These are phyloP conservation scores for Yamadazyma insecticola DNA, from an alignment of 805 yeast species.

Conservation along the genomic window DNA sequence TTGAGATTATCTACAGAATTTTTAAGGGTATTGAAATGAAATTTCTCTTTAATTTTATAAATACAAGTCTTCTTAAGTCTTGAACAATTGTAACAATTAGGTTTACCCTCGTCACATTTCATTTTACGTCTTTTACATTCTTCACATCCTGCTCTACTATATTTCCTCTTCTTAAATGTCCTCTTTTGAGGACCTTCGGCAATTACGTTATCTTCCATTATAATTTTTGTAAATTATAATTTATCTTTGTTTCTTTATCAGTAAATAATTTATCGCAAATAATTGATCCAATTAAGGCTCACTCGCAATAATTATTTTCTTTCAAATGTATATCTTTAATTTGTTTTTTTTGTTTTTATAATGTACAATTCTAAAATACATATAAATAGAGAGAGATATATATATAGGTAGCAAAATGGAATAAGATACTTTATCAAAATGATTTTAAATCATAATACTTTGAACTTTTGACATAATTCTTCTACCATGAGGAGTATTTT, in stretches of 20 bases:
- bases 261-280: no score
- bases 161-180: slow-evolving; percentile 33
- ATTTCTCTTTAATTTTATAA: slow-evolving; percentile 11
- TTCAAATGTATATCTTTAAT: no score
- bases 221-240: no score
- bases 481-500: slow-evolving; percentile 94
- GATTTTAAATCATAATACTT: slow-evolving; percentile 8
- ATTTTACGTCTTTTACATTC: slow-evolving; percentile 42
- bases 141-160: slow-evolving; percentile 37
- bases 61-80: slow-evolving; percentile 28
- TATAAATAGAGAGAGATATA: no score
- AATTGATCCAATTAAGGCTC: no score
- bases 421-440: background rate
- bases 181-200: no score
- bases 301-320: no score
- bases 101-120: slow-evolving; percentile 39
- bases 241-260: no score
- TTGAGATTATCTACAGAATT: no score
- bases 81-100: slow-evolving; percentile 33
- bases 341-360: no score
- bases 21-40: slow-evolving; percentile 1
- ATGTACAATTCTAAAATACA: no score
- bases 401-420: background rate
- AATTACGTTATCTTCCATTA: no score
- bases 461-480: slow-evolving; percentile 72